phyloP scores from a whole-genome alignment of 495 filamentous ascomycete genomes.

The Neurospora sp. region DNA sequence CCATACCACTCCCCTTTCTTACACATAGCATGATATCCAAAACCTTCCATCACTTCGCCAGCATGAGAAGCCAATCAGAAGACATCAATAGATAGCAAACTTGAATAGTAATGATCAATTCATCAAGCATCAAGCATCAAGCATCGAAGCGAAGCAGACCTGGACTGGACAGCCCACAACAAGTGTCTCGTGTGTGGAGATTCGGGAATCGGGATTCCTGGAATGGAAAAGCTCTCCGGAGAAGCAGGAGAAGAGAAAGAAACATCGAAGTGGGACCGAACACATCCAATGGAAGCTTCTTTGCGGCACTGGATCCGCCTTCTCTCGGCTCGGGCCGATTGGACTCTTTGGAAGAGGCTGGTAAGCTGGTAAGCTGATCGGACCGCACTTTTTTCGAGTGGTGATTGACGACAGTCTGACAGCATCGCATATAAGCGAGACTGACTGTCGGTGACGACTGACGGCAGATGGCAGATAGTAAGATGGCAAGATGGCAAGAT shows the following conservation, averaged over 20 bases:
- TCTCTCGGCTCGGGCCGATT: background rate
- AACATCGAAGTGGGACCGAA: background rate
- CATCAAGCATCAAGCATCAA: background rate
- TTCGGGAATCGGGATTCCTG: background rate
- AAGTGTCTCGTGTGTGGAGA: background rate
- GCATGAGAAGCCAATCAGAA: background rate
- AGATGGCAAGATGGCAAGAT: too few relatives aligned
- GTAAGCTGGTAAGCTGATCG: background rate
- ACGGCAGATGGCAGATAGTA: background rate
- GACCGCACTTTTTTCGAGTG: background rate
- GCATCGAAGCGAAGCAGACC: background rate
- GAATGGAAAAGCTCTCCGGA: background rate
- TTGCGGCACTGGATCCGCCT: background rate
- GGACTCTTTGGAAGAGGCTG: background rate
- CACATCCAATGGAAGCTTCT: background rate
- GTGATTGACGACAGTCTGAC: background rate
- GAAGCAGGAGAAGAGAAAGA: background rate
- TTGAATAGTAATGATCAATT: background rate
- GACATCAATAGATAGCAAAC: background rate
- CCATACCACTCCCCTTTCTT: background rate
- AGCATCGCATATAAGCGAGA: background rate
- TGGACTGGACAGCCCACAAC: background rate
- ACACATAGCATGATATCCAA: background rate
- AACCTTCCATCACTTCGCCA: background rate
- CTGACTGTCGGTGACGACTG: background rate